Conservation (phyloP, 441 rosid genomes). For the Populus tomentosa region DNA sequence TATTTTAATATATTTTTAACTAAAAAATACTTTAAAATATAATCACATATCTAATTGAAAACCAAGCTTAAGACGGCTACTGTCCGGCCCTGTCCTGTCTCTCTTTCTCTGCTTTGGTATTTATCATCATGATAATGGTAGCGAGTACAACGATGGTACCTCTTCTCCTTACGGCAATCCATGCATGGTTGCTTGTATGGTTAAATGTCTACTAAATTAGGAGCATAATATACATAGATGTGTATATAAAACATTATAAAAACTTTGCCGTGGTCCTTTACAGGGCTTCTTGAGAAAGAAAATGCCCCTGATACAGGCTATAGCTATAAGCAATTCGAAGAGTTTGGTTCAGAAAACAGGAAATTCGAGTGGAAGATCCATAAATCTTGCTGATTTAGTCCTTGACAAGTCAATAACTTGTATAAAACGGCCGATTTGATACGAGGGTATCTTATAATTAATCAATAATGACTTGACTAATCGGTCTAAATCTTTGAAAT, state of each 20-base stretch:
- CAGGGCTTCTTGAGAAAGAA: neutral
- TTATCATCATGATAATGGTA: neutral
- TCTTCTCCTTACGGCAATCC: neutral
- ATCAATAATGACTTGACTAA: neutral
- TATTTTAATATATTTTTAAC: no score
- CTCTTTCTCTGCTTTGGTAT: neutral
- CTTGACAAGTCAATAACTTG: neutral
- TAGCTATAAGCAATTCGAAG: neutral
- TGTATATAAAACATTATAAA: neutral
- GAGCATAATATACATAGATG: neutral
- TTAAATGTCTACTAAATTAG: neutral
- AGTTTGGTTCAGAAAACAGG: neutral
- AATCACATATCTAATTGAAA: no score
- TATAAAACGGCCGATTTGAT: neutral
- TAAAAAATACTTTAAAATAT: neutral
- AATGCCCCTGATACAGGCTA: neutral
- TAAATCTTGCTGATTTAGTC: neutral
- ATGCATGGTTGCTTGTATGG: neutral
- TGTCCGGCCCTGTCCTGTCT: conserved; percentile 20
- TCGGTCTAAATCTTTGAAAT: no score
- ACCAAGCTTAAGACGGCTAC: conserved; percentile 19
- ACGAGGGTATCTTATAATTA: neutral
- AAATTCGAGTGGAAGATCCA: neutral
- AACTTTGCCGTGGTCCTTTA: neutral
- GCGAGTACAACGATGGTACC: conserved; percentile 5